These are phyloP conservation scores for Coprinopsis strossmayeri DNA, from an alignment of 768 basidiomycete genomes.

Conservation along the genomic window DNA sequence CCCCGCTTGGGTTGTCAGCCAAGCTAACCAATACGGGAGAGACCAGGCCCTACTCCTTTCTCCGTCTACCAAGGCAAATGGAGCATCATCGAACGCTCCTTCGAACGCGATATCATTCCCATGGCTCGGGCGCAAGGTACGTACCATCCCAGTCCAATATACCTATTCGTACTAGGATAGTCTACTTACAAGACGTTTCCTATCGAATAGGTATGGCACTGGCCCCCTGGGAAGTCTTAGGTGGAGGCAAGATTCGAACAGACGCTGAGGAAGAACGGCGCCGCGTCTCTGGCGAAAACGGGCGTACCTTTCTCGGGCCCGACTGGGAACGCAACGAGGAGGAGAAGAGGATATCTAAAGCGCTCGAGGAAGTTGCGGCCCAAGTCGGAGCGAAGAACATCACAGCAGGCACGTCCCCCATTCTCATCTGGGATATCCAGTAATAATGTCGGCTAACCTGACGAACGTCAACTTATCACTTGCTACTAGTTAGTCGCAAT, in stretches of 20 bases:
- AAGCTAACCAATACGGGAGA: conserved; percentile 44
- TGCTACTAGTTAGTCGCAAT: no score
- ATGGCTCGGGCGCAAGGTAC: conserved; percentile 35
- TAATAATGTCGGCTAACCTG: not conserved
- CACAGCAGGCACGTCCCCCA: conserved; percentile 33
- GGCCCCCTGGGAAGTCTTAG: conserved; percentile 28
- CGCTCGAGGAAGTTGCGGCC: conserved; percentile 42
- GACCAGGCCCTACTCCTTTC: conserved; percentile 45
- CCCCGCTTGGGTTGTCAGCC: conserved; percentile 43
- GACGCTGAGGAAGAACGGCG: conserved; percentile 32
- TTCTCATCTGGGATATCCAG: no score
- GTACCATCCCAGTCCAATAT: no score
- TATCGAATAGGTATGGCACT: conserved; percentile 34
- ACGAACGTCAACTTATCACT: not conserved
- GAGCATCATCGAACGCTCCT: conserved; percentile 37
- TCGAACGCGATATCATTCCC: conserved; percentile 50
- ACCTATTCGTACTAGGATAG: no score
- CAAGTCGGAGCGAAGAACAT: conserved; percentile 43
- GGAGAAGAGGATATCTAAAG: conserved; percentile 34
- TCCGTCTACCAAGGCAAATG: conserved; percentile 45
- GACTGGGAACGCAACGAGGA: conserved; percentile 41
- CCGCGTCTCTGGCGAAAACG: conserved; percentile 27
- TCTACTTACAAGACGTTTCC: no score
- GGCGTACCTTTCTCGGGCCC: conserved; percentile 21
- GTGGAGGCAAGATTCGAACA: conserved; percentile 42